Evolutionary conservation across 2,329 filamentous ascomycete genomes (phyloP).

Genomic region (Penicillium sp.): DNA sequence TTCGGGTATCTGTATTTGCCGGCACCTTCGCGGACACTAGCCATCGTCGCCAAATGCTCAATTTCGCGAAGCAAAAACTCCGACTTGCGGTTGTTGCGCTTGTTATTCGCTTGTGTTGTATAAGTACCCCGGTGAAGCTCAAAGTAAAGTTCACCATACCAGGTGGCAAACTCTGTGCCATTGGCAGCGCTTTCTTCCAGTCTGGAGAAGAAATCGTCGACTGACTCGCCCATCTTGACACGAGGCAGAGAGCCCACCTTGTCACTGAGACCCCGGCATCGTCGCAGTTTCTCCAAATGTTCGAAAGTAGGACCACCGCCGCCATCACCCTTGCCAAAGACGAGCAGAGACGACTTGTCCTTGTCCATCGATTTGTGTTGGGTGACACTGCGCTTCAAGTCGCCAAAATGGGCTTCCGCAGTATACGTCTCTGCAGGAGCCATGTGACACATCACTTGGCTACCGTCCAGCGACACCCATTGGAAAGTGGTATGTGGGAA

Average conservation of each 20-base stretch:
- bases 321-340: slow-evolving; percentile 95
- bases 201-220: slow-evolving; percentile 88
- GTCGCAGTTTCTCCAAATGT: slow-evolving; percentile 87
- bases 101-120: slow-evolving; percentile 96
- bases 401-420: slow-evolving; percentile 87
- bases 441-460: slow-evolving; percentile 97
- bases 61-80: slow-evolving; percentile 82
- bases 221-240: slow-evolving; percentile 79
- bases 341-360: slow-evolving; percentile 80
- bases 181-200: slow-evolving; percentile 69
- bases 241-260: slow-evolving; percentile 76
- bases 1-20: slow-evolving; percentile 80
- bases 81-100: slow-evolving; percentile 81
- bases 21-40: slow-evolving; percentile 60
- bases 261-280: slow-evolving; percentile 87
- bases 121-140: slow-evolving; percentile 96
- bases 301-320: slow-evolving; percentile 92
- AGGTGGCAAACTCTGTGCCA: slow-evolving; percentile 73
- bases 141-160: slow-evolving; percentile 98
- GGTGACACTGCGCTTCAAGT: slow-evolving; percentile 79
- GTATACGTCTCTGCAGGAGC: slow-evolving; percentile 93
- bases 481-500: slow-evolving; percentile 99
- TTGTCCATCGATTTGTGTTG: slow-evolving; percentile 96
- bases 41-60: slow-evolving; percentile 80
- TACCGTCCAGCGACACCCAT: slow-evolving; percentile 93